Evolutionary conservation across 805 yeast genomes (phyloP).

Genomic region (Monosporozyma aerobia): DNA sequence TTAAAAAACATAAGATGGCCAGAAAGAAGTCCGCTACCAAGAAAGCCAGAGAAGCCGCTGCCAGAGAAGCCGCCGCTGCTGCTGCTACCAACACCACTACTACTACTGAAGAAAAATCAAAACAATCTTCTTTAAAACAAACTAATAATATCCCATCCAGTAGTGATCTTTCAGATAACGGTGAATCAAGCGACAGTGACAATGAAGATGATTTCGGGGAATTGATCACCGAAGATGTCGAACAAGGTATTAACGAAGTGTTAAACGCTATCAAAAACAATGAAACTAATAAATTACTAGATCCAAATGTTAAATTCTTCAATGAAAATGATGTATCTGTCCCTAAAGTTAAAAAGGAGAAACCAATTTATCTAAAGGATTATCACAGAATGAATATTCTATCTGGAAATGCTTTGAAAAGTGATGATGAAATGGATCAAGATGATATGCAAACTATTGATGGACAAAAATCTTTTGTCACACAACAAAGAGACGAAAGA

Average conservation of each 20-base stretch:
- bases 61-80: slow-evolving; percentile 7
- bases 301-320: slow-evolving; percentile 66
- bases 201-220: slow-evolving; percentile 92
- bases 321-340: slow-evolving; percentile 53
- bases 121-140: slow-evolving; percentile 4
- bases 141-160: slow-evolving; percentile 3
- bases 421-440: slow-evolving; percentile 40
- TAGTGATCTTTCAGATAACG: slow-evolving; percentile 6
- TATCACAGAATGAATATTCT: slow-evolving; percentile 80
- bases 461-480: slow-evolving; percentile 52
- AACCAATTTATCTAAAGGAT: slow-evolving; percentile 84
- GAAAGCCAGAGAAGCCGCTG: slow-evolving; percentile 46
- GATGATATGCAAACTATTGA: slow-evolving; percentile 13
- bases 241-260: slow-evolving; percentile 66
- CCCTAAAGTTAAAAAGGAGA: slow-evolving; percentile 35
- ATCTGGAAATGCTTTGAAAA: slow-evolving; percentile 50
- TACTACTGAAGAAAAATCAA: neutral
- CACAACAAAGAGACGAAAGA: slow-evolving; percentile 69
- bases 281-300: slow-evolving; percentile 50
- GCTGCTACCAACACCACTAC: slow-evolving; percentile 5
- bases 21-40: slow-evolving; percentile 83
- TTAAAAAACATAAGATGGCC: slow-evolving; percentile 41
- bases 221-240: slow-evolving; percentile 76
- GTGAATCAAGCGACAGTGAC: slow-evolving; percentile 25
- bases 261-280: slow-evolving; percentile 58